phyloP scores from a whole-genome alignment of 2,329 filamentous ascomycete species.

The Byssothecium circinans region DNA sequence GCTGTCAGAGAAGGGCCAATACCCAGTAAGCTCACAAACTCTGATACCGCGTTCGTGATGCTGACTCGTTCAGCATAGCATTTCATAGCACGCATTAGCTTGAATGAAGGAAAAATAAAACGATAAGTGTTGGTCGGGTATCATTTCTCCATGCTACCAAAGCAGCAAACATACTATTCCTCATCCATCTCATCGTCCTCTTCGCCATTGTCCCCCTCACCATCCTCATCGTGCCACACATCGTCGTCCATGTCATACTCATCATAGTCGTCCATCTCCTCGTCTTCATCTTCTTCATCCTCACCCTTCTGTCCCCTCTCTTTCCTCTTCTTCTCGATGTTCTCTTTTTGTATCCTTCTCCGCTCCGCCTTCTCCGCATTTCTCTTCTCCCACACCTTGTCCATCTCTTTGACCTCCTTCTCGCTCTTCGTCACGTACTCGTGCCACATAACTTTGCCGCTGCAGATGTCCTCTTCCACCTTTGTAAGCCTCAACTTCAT shows the following conservation, averaged over 20 bases:
- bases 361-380: constrained; percentile 80
- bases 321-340: constrained; percentile 83
- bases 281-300: constrained; percentile 50
- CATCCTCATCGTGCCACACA: constrained; percentile 55
- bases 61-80: neutral
- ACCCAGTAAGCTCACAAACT: too few relatives aligned
- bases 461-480: constrained; percentile 90
- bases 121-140: constrained; percentile 30
- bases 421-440: constrained; percentile 86
- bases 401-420: constrained; percentile 74
- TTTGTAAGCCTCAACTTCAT: constrained; percentile 89
- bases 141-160: constrained; percentile 26
- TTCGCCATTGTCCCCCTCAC: constrained; percentile 52
- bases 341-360: constrained; percentile 81
- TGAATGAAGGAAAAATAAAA: neutral
- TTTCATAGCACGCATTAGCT: neutral
- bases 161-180: constrained; percentile 43
- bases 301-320: constrained; percentile 53
- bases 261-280: constrained; percentile 47
- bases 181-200: constrained; percentile 51
- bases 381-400: constrained; percentile 78
- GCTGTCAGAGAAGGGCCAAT: too few relatives aligned
- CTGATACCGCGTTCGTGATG: neutral
- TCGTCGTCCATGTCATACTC: constrained; percentile 54
- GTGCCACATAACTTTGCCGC: constrained; percentile 95